Conservation (phyloP, 2,329 filamentous ascomycete genomes). For the Hortaea werneckii region DNA sequence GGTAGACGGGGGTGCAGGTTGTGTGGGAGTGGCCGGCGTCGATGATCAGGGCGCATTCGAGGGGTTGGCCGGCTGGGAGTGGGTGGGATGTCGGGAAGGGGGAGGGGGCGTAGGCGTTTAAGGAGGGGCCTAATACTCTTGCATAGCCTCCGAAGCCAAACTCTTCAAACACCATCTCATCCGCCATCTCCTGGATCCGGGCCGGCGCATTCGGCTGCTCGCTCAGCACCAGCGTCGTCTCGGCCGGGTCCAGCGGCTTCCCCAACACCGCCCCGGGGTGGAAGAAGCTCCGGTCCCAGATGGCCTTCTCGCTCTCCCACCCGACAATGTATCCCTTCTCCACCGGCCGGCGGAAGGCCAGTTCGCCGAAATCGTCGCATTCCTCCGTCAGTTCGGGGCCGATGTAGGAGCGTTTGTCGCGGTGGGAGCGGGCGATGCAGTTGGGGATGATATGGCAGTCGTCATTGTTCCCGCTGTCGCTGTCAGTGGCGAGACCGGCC, state of each 20-base stretch:
- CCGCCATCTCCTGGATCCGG: constrained; percentile 75
- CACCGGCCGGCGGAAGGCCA: constrained; percentile 75
- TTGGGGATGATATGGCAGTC: constrained; percentile 70
- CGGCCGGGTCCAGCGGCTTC: constrained; percentile 56
- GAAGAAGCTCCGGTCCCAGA: constrained; percentile 88
- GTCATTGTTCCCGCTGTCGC: constrained; percentile 20
- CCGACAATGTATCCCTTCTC: constrained; percentile 94
- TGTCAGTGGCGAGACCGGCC: constrained; percentile 55
- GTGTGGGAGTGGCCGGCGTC: constrained; percentile 92
- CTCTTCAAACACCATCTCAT: constrained; percentile 96
- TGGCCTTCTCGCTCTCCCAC: constrained; percentile 91
- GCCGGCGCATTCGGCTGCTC: constrained; percentile 79
- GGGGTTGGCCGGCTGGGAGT: constrained; percentile 35
- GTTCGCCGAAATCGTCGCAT: constrained; percentile 82
- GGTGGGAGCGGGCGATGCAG: constrained; percentile 69
- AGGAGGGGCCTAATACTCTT: constrained; percentile 32
- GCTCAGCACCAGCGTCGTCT: constrained; percentile 74
- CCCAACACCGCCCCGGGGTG: constrained; percentile 36
- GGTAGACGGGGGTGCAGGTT: constrained; percentile 75
- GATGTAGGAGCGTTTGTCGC: constrained; percentile 68
- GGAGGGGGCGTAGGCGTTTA: constrained; percentile 13
- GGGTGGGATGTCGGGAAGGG: constrained; percentile 29
- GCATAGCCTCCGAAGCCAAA: constrained; percentile 86
- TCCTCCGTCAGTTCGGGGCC: constrained; percentile 62
- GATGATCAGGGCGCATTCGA: constrained; percentile 73